Evolutionary conservation across 23 red algal genomes (phyloP), one percentile per base, ranked within the genome.

Genomic region (Gracilaria gracilis): DNA sequence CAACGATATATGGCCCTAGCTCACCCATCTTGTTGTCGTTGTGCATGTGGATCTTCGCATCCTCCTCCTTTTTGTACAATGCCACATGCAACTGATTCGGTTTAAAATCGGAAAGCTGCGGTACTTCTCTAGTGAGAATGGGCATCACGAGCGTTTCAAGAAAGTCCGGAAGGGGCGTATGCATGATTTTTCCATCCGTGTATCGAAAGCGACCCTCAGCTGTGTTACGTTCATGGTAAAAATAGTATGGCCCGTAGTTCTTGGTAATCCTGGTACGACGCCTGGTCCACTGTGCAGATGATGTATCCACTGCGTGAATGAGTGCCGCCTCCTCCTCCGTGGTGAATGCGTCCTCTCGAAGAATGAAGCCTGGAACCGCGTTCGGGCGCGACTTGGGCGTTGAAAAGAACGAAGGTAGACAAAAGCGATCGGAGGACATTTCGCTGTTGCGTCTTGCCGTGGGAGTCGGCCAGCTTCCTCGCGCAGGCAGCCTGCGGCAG

Each of bases 21-120:
- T 93, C 81, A 14, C 90, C 90, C 90, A 93, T 93, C 54, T 86
- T 85, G 62, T 93, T 93, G 39, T 93, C 90, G 51, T 93, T 93
- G 69, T 93, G 90, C 71, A 86, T 86, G n/a, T 79, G 81, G 79
- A 93, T 93, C 37, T 86, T 85, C 13, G 27, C 21, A 33, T 85
- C 69, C 67, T 86, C 81, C 29, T 80, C 49, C 39, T 79, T 67
- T 44, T 71, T 59, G 35, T 93, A 93, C 54, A 85, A 61, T 21
- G 90, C 90, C 51, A 93, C 90, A 54, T 93, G 90, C 42, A 93
- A 49, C 54, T 93, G 90, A 53, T 93, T 93, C 27, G 90, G 90
- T 65, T 40, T 36, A 37, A 93, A 93, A 23, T 62, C 70, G 2
- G 57, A 24, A 12, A 93, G 46, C 14, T 84, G 36, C 27, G 90